phyloP scores from a whole-genome alignment of 1,139 yeast species.

The Kodamaea alishanica region DNA sequence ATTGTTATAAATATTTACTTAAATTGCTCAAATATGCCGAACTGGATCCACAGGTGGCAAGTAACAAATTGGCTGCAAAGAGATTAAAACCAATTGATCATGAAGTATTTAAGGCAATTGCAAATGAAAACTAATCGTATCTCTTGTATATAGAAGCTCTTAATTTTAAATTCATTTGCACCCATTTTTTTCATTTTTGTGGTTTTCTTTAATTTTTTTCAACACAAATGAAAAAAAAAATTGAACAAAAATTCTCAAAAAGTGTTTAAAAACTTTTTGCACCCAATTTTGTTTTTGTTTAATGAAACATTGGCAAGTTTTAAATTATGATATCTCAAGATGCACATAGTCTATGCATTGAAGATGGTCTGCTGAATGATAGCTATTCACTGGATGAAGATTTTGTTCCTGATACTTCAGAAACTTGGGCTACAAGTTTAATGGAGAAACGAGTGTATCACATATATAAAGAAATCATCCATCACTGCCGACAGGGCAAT shows the following conservation, averaged over 20 bases:
- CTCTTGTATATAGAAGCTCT: not conserved
- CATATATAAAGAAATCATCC: conserved; percentile 6
- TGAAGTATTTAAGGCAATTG: conserved; percentile 15
- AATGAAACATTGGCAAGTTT: no score
- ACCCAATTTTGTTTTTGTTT: no score
- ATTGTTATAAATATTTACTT: conserved; percentile 34
- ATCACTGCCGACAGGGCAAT: conserved; percentile 12
- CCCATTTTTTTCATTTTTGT: not conserved
- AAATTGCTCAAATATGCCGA: conserved; percentile 25
- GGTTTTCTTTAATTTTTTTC: no score
- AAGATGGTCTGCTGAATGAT: no score
- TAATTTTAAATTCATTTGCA: no score
- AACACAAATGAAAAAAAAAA: no score
- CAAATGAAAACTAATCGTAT: conserved; percentile 7
- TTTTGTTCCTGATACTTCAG: not conserved
- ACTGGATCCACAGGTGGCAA: conserved; percentile 27
- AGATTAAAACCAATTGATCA: conserved; percentile 20
- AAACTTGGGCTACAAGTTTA: not conserved
- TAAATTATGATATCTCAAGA: no score
- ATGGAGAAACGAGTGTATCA: not conserved
- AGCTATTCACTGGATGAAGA: no score
- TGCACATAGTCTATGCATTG: no score
- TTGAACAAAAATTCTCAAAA: no score
- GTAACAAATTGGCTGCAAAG: conserved; percentile 31
- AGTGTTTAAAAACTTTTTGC: no score